Evolutionary conservation across 495 filamentous ascomycete genomes (phyloP), one percentile per base, ranked within the genome.

Genomic region (Talaromyces proteolyticus): DNA sequence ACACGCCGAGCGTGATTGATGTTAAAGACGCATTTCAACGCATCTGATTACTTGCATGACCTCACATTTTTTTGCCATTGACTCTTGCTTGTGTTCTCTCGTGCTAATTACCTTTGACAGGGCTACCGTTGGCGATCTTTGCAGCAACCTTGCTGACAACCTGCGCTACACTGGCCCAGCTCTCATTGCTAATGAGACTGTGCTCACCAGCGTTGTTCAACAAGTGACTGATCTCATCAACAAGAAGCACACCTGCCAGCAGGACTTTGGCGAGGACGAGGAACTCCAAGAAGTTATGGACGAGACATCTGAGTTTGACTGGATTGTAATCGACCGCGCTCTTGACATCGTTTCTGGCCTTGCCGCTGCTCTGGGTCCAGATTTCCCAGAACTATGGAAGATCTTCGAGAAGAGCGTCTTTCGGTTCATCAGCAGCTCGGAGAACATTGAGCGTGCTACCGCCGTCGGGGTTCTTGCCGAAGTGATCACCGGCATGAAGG

Each of bases 271-370:
- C 17, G 84, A 86, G 45, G 89, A 89, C 42, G 83, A 84, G 37
- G 86, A 89, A 54, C 74, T 82, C 26, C 69, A 81, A 34, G 80
- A 80, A 45, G 75, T 81, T 21, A 72, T 83, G 22, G 85, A 91
- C 26, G 90, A 93, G 60, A 86, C 84, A 16, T 92, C 93, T 16
- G 93, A 98, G 73, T 96, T 92, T 61, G 93, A 97, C 70, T 97
- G 93, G 93, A 79, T 95, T 21, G 83, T 94, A 40, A 86, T 98
- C 44, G 93, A 98, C 68, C 96, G 89, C 16, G 90, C 88, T 12
- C 77, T 97, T 52, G 93, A 98, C 53, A 88, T 92, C 29, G 74
- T 95, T 24, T 86, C 88, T 36, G 88, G 86, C 23, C 76, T 98
- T 23, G 82, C 92, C 16, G 79, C 78, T 29, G 91, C 88, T 22